Percentiles rank a stretch among this genome's conserved stretches.
Evolutionary conservation across 352 stramenopile genomes (phyloP).

Genomic region (Phytophthora tubulina): DNA sequence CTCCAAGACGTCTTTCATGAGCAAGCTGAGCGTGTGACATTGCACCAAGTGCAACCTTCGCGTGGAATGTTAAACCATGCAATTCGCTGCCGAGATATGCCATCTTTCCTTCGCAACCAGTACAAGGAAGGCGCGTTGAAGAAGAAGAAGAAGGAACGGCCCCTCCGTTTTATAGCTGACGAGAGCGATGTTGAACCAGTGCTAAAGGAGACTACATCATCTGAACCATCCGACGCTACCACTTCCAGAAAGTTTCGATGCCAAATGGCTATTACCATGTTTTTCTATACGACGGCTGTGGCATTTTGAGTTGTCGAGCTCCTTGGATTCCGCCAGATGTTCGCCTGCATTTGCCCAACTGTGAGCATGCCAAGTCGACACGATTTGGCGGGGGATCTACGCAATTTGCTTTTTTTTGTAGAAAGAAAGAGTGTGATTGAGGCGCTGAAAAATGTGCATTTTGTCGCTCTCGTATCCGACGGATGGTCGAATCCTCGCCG

Average conservation of each 20-base stretch:
- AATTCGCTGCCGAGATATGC: no score
- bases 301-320: constrained; percentile 15
- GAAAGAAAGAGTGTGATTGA: constrained; percentile 8
- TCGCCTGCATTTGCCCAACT: constrained; percentile 10
- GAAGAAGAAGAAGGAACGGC: no score
- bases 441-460: not conserved
- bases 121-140: no score
- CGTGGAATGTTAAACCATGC: no score
- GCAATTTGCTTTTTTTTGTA: not conserved
- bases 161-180: no score
- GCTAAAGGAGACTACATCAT: no score
- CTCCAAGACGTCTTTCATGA: no score
- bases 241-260: not conserved
- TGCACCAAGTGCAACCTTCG: no score
- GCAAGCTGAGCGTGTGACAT: no score
- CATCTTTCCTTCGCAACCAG: no score
- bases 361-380: constrained; percentile 1
- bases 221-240: no score
- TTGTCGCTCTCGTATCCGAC: constrained; percentile 12
- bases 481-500: constrained; percentile 14
- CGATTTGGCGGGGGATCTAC: not conserved
- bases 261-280: constrained; percentile 12
- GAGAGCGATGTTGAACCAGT: no score
- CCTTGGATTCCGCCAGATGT: constrained; percentile 3
- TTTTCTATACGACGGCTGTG: constrained; percentile 2